These are phyloP conservation scores for Salix dunnii DNA, from an alignment of 345 rosid genomes.

Conservation along the genomic window DNA sequence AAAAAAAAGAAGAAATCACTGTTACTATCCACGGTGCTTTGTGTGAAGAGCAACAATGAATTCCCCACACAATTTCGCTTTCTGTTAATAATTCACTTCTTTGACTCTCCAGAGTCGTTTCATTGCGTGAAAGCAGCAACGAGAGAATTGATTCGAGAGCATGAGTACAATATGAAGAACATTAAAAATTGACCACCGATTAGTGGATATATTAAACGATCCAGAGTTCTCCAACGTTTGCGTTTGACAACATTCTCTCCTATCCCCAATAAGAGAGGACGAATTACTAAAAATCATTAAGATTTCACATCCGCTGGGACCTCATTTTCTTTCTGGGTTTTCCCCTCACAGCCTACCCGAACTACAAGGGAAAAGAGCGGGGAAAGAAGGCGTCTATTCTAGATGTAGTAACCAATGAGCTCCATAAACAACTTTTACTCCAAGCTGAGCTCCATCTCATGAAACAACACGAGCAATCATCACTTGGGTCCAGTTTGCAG, in stretches of 20 bases:
- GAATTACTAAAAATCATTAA: slow-evolving; percentile 10
- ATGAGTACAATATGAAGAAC: background rate
- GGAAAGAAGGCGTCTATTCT: background rate
- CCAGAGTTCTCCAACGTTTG: slow-evolving; percentile 11
- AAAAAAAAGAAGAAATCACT: too few relatives aligned
- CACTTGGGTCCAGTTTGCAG: slow-evolving; percentile 81
- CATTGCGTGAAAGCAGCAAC: too few relatives aligned
- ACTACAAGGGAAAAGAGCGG: slow-evolving; percentile 8
- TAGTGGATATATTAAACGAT: slow-evolving; percentile 33
- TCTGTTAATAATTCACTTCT: too few relatives aligned
- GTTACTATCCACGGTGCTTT: too few relatives aligned
- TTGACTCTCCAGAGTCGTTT: too few relatives aligned
- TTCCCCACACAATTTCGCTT: too few relatives aligned
- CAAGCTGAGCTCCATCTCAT: slow-evolving; percentile 17
- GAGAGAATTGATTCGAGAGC: background rate
- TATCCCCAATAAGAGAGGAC: background rate
- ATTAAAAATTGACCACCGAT: slow-evolving; percentile 29
- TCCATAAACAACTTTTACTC: background rate
- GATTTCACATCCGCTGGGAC: slow-evolving; percentile 8
- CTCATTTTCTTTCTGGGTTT: background rate
- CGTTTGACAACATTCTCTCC: slow-evolving; percentile 9
- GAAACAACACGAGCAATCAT: slow-evolving; percentile 80
- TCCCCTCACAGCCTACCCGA: slow-evolving; percentile 25
- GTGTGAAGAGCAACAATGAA: too few relatives aligned
- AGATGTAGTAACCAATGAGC: background rate